Evolutionary conservation across 2,329 filamentous ascomycete species (phyloP).

Genomic region (Monosporascus sp.): DNA sequence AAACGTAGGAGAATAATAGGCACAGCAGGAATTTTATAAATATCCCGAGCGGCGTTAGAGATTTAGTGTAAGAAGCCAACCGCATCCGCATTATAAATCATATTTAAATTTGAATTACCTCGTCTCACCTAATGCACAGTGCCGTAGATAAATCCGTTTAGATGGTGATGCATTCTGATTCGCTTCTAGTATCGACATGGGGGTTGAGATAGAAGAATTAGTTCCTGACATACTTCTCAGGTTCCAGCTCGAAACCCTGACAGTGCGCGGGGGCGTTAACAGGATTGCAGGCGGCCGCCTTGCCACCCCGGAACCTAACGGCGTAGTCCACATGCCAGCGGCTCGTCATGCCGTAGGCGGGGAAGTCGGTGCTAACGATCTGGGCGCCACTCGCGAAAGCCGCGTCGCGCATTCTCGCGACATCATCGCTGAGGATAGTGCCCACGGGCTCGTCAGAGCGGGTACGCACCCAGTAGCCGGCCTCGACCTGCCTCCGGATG

Average conservation of each 20-base stretch:
- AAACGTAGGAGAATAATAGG: too few relatives aligned
- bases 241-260: slow-evolving; percentile 1
- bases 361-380: slow-evolving; percentile 45
- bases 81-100: too few relatives aligned
- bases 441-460: slow-evolving; percentile 40
- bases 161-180: too few relatives aligned
- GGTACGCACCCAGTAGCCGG: slow-evolving; percentile 45
- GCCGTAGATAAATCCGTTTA: too few relatives aligned
- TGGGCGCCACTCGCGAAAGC: slow-evolving; percentile 44
- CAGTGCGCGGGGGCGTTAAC: slow-evolving; percentile 8
- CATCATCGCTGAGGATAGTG: slow-evolving; percentile 35
- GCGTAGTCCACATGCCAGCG: slow-evolving; percentile 44
- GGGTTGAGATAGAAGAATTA: neutral
- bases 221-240: slow-evolving; percentile 4
- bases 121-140: too few relatives aligned
- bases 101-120: too few relatives aligned
- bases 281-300: slow-evolving; percentile 28
- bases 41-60: too few relatives aligned
- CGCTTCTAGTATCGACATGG: too few relatives aligned
- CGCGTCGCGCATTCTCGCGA: slow-evolving; percentile 33
- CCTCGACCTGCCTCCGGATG: slow-evolving; percentile 39
- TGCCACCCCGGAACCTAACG: slow-evolving; percentile 19
- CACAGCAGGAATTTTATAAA: too few relatives aligned
- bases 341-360: slow-evolving; percentile 39
- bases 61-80: too few relatives aligned